phyloP scores from a whole-genome alignment of 2,329 filamentous ascomycete genomes.

The Trichophyton equinum region DNA sequence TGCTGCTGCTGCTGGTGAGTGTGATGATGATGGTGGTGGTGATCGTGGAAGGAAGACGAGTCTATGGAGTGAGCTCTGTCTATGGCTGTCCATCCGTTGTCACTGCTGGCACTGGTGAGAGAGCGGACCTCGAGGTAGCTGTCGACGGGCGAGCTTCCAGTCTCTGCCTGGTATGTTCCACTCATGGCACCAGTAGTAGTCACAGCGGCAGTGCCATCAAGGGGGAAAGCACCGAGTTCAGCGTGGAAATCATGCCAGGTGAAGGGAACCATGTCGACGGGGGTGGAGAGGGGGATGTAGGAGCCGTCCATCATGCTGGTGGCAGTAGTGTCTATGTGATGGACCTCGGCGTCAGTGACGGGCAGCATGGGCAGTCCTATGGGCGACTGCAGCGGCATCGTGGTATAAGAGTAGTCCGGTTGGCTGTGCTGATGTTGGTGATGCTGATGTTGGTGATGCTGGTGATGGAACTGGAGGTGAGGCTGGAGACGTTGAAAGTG shows the following conservation, averaged over 20 bases:
- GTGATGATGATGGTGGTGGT: neutral
- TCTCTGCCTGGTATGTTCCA: constrained; percentile 31
- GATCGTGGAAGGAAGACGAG: constrained; percentile 30
- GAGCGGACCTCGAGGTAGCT: constrained; percentile 80
- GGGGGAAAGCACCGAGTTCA: constrained; percentile 49
- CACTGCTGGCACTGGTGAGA: constrained; percentile 63
- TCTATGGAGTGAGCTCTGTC: constrained; percentile 64
- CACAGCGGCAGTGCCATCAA: constrained; percentile 15
- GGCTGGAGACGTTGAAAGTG: constrained; percentile 32
- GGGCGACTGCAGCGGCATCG: constrained; percentile 35
- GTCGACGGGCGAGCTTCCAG: constrained; percentile 56
- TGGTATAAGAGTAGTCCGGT: constrained; percentile 46
- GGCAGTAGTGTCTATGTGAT: constrained; percentile 32
- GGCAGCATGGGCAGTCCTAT: constrained; percentile 39
- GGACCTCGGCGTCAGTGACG: constrained; percentile 37
- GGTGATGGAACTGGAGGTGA: constrained; percentile 25
- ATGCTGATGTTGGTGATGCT: constrained; percentile 34
- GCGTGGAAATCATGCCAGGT: constrained; percentile 72
- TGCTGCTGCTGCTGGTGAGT: neutral
- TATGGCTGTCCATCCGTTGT: constrained; percentile 76
- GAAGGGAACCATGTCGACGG: constrained; percentile 52
- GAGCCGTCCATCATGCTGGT: constrained; percentile 47
- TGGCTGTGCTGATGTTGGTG: constrained; percentile 36
- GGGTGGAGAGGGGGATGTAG: constrained; percentile 44
- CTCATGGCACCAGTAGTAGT: neutral